Base-by-base conservation (phyloP, 331 rosid species). In the Pyracantha coccinea region DNA sequence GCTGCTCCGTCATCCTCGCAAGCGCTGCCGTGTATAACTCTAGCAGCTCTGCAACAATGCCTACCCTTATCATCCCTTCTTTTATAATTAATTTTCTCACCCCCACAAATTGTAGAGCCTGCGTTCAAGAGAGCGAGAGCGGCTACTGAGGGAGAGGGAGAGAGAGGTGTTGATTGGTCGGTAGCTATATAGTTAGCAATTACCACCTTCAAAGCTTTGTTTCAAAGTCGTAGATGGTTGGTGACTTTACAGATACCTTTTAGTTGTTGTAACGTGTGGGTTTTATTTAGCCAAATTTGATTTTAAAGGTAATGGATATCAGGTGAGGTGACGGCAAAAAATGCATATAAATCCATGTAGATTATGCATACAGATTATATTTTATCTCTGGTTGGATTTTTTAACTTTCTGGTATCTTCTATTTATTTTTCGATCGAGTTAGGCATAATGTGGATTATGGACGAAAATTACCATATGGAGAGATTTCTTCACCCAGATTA, bases 11-110 rank as follows among this genome's bases (percentile, higher is more conserved):
- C 41, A 71, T 84, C 38, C 85, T 85, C 33, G 80, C 82, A 54
- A 92, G 71, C 44, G 64, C 84, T 33, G 82, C 79, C 0, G 83
- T 85, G 82, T 86, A 88, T 52, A 82, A 83, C 15, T 71, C 86
- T 28, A 92, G 69, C 31, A 92, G 82, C 88, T 85, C 87, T 32
- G 89, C 88, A 80, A 86, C 76, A 0, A 65, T 59, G 72, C 76
- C 92, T 81, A 84, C 90, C 87, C 83, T 85, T 67, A 92, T 86
- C 97, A 92, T 92, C 16, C 31, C 57, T 52, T 60, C 62, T 57
- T 57, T 24, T n/a, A 10, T n/a, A 4, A 8, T 57, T 57, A 4
- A 23, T 57, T 21, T 21, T 21, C 25, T 57, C 62, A 19, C 21
- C 59, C 12, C 8, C 59, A 7, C 59, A 13, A 41, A 11, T 41